phyloP scores from a whole-genome alignment of 2,329 filamentous ascomycete species.

The Paraphoma chrysanthemicola region DNA sequence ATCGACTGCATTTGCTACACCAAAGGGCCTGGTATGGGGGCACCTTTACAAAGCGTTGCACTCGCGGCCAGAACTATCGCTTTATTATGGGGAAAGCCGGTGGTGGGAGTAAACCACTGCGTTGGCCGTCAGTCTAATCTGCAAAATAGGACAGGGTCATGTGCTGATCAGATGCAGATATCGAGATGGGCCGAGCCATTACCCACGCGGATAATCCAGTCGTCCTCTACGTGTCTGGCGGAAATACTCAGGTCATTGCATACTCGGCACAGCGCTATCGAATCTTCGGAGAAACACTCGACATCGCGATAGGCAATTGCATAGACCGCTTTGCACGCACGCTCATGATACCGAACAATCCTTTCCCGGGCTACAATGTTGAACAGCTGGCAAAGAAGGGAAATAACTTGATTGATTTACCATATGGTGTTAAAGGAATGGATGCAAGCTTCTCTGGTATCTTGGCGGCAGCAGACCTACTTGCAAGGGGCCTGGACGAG shows the following conservation, averaged over 20 bases:
- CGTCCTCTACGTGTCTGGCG: constrained; percentile 92
- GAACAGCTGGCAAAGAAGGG: constrained; percentile 86
- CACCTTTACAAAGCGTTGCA: constrained; percentile 85
- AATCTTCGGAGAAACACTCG: constrained; percentile 96
- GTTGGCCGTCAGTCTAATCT: constrained; percentile 71
- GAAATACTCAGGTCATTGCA: constrained; percentile 97
- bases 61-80: constrained; percentile 82
- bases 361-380: constrained; percentile 96
- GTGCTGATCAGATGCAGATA: constrained; percentile 59
- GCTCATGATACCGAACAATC: constrained; percentile 90
- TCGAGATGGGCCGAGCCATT: constrained; percentile 96
- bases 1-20: constrained; percentile 96
- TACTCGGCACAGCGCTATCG: constrained; percentile 94
- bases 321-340: constrained; percentile 94
- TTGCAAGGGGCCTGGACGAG: constrained; percentile 71
- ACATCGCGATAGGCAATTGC: constrained; percentile 97
- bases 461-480: constrained; percentile 78
- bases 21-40: constrained; percentile 94
- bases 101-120: constrained; percentile 97
- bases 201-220: constrained; percentile 91
- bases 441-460: constrained; percentile 97
- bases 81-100: constrained; percentile 84
- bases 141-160: not conserved
- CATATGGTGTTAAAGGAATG: constrained; percentile 98
- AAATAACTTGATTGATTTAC: constrained; percentile 78